A percentile compares a stretch with the other conserved stretches of the same genome.
Evolutionary conservation across 129 eudicot genomes (phyloP).

Genomic region (Saussurea involucrata): DNA sequence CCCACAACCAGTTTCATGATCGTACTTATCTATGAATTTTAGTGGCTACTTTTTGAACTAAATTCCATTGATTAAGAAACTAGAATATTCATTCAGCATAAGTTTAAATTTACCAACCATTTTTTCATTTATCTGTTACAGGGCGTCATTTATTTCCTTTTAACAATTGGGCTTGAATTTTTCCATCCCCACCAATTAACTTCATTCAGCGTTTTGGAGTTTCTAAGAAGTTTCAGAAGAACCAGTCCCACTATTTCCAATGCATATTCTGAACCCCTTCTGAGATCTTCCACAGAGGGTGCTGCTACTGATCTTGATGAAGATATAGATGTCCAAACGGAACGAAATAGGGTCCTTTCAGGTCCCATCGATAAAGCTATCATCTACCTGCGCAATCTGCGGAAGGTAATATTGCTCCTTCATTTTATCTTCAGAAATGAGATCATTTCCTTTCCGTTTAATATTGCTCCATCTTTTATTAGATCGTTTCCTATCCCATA

Average conservation of each 20-base stretch:
- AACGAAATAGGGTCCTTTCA: constrained; percentile 79
- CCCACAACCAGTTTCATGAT: too few relatives aligned
- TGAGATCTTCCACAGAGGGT: constrained; percentile 47
- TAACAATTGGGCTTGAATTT: constrained; percentile 81
- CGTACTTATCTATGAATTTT: background rate
- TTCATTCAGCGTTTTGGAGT: constrained; percentile 27
- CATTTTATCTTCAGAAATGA: background rate
- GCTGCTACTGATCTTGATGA: constrained; percentile 52
- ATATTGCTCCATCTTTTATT: background rate
- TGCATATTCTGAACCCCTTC: constrained; percentile 68
- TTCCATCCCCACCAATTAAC: constrained; percentile 53
- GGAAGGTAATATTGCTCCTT: constrained; percentile 53
- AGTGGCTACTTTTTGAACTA: background rate
- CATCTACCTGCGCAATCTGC: constrained; percentile 74
- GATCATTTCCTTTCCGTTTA: constrained; percentile 3
- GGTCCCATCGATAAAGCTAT: constrained; percentile 80
- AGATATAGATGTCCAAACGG: constrained; percentile 81
- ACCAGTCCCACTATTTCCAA: constrained; percentile 17
- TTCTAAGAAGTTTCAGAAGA: constrained; percentile 38
- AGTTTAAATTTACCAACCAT: background rate
- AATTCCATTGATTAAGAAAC: background rate
- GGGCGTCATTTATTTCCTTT: constrained; percentile 65
- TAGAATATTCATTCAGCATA: background rate
- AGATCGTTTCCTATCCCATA: constrained; percentile 5
- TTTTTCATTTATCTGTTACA: constrained; percentile 30